Evolutionary conservation across 1,284 basidiomycete genomes (phyloP), one percentile per base, ranked within the genome.

Genomic region (Ganoderma lingzhi): DNA sequence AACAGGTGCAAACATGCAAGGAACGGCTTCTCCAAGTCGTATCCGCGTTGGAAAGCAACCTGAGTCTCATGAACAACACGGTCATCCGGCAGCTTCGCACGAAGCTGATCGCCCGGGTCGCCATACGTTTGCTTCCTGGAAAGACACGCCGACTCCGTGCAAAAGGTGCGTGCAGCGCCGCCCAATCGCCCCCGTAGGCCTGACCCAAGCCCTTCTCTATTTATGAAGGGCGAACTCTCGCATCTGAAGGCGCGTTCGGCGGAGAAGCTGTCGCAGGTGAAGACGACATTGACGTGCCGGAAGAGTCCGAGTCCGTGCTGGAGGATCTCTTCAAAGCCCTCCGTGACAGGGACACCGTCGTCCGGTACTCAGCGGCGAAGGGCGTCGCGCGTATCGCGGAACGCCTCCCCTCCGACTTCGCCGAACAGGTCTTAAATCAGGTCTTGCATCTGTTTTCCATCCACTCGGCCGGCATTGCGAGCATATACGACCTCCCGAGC

Each of bases 361-460:
- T 99, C 28, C 93, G 98, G 60, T 99, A 96, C 88, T 96, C 97
- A 12, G 90, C 95, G 2, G 95, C 98, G 6, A 99, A 99, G 80
- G 96, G 95, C 35, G 83, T 99, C 14, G 94, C 96, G 6, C 90
- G 96, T 8, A 87, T 99, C 53, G 88, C 95, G 1, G 91, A 93
- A 71, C 87, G 93, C 17, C 87, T 99, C 0, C 95, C 97, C 2
- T 69, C 80, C 0, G 90, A 91, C 15, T 93, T 97, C 75, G 84
- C 89, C 0, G 84, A 87, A 41, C 96, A 99, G 79, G 90, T 99
- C 14, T 81, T 96, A 2, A 90, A 94, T 62, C 96, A 91, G 3
- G 84, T 97, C 42, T 82, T 97, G 63, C 87, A 85, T 4, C 81
- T 85, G 70, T 97, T 87, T 86, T 87, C 84, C 63, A 86, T 96